Conservation (phyloP, 73 alveolate species). For the Breviolum minutum region DNA sequence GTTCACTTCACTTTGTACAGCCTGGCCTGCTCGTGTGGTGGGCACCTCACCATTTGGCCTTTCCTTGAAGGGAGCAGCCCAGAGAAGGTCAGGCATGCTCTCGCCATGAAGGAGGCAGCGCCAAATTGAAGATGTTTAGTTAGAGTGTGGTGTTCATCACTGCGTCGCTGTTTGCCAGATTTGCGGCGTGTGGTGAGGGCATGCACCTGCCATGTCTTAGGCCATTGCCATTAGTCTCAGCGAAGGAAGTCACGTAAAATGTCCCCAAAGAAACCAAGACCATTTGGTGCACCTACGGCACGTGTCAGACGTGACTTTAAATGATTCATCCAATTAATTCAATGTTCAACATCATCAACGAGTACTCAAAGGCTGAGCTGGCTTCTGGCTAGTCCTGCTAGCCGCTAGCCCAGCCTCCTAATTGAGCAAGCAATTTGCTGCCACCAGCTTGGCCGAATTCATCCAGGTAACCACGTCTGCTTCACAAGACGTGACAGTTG, state of each 20-base stretch:
- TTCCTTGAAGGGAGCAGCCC: not conserved
- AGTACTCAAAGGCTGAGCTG: too few species aligned
- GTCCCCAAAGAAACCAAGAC: not conserved
- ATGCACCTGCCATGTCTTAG: too few species aligned
- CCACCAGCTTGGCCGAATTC: too few species aligned
- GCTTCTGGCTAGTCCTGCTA: too few species aligned
- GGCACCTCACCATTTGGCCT: constrained; percentile 23
- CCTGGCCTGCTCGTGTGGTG: not conserved
- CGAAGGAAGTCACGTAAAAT: too few species aligned
- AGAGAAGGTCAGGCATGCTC: not conserved
- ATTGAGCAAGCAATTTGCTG: too few species aligned
- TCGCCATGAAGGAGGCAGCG: not conserved
- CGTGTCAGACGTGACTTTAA: not conserved
- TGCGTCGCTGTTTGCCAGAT: too few species aligned
- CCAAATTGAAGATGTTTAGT: not conserved
- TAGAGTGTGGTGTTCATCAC: not conserved
- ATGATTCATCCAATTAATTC: not conserved
- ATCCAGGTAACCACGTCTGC: too few species aligned
- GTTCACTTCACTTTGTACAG: not conserved
- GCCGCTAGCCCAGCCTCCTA: not conserved
- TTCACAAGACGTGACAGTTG: too few species aligned
- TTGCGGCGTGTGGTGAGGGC: too few species aligned
- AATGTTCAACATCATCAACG: too few species aligned
- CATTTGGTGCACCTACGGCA: not conserved
- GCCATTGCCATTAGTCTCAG: too few species aligned